Evolutionary conservation across 2,329 filamentous ascomycete genomes (phyloP), one percentile per base, ranked within the genome.

Genomic region (Phyllachora maydis): DNA sequence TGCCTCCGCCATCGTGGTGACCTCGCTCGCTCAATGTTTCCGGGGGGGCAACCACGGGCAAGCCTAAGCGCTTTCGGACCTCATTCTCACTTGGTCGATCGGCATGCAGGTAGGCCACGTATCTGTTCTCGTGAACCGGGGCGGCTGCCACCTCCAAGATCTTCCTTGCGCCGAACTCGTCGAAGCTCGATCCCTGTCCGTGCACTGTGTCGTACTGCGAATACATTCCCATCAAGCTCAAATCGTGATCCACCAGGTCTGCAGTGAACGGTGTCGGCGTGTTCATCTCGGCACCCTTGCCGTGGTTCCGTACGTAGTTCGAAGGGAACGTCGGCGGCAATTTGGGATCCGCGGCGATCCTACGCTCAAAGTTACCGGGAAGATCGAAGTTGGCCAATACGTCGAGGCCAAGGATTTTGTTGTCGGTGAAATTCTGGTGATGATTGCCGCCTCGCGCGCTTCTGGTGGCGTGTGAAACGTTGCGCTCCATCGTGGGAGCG

Each of bases 401-500:
- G 37, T 72, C 66, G 14, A 71, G 52, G 9, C 66, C 67, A 8
- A 66, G 47, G 18, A 65, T 62, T n/a, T n/a, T n/a, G 37, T 65
- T 59, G 30, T 69, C 64, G 17, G 58, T 37, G 30, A 64, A 63
- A 35, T 65, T 66, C 25, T 59, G 54, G n/a, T n/a, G n/a, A n/a
- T n/a, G n/a, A n/a, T n/a, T n/a, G n/a, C 52, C 49, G 10, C 51
- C 63, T 13, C 66, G 56, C 11, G 62, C 70, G 42, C 65, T 72
- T 20, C 67, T 53, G 11, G 68, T 73, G 8, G 63, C 62, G 29
- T 73, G 66, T 7, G 67, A 72, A 8, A 61, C 56, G 30, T 66
- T 63, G 16, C 66, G 57, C 40, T 72, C 67, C 66, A 72, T 72
- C 25, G 49, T 49, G 9, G 56, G 54, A 2, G 62, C 64, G 4